Base-by-base conservation (phyloP, 306 rosid species). In the Vicia faba region DNA sequence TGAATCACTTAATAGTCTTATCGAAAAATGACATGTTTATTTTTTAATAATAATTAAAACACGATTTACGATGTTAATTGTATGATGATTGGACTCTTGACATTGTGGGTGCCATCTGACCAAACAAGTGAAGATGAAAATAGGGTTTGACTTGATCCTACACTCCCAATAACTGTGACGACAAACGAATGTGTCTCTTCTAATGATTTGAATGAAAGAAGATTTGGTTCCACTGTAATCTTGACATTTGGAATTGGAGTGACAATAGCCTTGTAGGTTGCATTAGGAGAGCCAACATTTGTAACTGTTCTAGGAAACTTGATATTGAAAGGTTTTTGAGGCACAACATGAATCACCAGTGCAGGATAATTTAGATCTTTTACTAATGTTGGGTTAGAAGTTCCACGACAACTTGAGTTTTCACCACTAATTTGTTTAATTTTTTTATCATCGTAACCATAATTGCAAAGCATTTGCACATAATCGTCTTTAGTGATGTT, bases 401-500 rank as follows among this genome's bases (percentile, higher is more conserved):
- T 43, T 29, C 41, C 10, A 9, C 4, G n/a, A 13, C 58, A 64
- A 0, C 43, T 14, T 14, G 11, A 35, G 10, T 14, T 8, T 2
- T 11, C 29, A 9, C 70, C 29, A 28, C 16, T 11, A n/a, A 15
- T 45, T 2, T 8, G 25, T 2, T 15, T 64, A 4, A 64, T 15
- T 45, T n/a, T 45, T 1, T 26, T 0, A 45, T 11, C 11, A 45
- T 45, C 28, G 31, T 64, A 64, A 5, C 70, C 70, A 15, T 8
- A 46, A 19, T 64, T 44, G 9, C 70, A 64, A 11, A 60, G 40
- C 69, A 43, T 43, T 64, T 43, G 25, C 7, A 68, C 1, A n/a
- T 68, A 53, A 4, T 68, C 62, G 1, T 38, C 23, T 6, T 35
- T 51, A 3, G 10, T 7, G 11, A 68, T 68, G 28, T 68, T 64